A percentile compares a stretch with the other conserved stretches of the same genome.
Evolutionary conservation across 305 asterid species (phyloP).

Genomic region (Ilex paraguariensis): DNA sequence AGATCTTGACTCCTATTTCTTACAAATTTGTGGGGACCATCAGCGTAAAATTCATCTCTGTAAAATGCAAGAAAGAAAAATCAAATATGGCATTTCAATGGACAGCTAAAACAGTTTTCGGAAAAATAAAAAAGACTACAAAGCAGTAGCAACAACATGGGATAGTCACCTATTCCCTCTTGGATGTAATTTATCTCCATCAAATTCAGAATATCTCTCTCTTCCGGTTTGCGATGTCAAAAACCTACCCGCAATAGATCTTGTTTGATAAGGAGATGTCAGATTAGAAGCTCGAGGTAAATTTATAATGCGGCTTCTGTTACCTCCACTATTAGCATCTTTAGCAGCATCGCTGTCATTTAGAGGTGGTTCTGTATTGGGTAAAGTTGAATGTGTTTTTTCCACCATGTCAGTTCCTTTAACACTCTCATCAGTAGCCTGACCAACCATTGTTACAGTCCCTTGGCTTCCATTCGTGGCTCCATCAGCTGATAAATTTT

Average conservation of each 20-base stretch:
- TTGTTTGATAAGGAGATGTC: constrained; percentile 41
- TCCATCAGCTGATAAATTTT: constrained; percentile 28
- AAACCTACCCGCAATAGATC: constrained; percentile 38
- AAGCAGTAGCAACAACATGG: constrained; percentile 10
- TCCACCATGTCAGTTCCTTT: constrained; percentile 28
- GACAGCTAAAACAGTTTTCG: not conserved
- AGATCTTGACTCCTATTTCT: constrained; percentile 47
- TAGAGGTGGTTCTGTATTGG: constrained; percentile 37
- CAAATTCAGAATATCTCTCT: constrained; percentile 49
- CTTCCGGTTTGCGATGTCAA: constrained; percentile 50
- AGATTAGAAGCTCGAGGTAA: constrained; percentile 52
- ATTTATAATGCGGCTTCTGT: constrained; percentile 67
- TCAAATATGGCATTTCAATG: constrained; percentile 10
- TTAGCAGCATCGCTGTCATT: constrained; percentile 34
- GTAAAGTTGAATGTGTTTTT: constrained; percentile 30
- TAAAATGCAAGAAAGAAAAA: constrained; percentile 19
- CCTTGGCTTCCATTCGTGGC: constrained; percentile 28
- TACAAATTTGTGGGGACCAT: constrained; percentile 46
- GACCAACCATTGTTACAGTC: constrained; percentile 23
- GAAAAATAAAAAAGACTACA: not conserved
- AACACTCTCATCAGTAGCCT: constrained; percentile 27
- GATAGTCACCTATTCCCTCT: constrained; percentile 59
- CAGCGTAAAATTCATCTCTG: constrained; percentile 53
- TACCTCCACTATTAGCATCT: constrained; percentile 40
- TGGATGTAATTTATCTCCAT: constrained; percentile 39